phyloP scores from a whole-genome alignment of 768 basidiomycete species.

The Pisolithus microcarpus region DNA sequence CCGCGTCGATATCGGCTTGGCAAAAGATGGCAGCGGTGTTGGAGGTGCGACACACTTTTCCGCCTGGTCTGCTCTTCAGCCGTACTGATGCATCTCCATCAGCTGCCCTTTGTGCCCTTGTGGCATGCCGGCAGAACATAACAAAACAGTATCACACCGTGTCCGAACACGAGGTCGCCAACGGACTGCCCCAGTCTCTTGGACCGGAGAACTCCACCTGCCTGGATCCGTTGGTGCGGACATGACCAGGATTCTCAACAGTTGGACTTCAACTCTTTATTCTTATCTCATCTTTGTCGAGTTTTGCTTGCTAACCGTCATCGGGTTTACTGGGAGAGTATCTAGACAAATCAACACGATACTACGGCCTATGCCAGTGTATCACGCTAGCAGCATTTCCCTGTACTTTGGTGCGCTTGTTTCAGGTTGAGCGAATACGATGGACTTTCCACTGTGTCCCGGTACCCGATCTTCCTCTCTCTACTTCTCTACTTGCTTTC shows the following conservation, averaged over 20 bases:
- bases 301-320: no score
- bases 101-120: slow-evolving; percentile 84
- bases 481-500: no score
- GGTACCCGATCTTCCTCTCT: no score
- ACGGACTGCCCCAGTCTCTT: slow-evolving; percentile 8
- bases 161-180: slow-evolving; percentile 4
- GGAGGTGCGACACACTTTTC: slow-evolving; percentile 60
- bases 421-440: no score
- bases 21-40: slow-evolving; percentile 96
- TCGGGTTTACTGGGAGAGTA: no score
- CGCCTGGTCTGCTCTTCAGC: not conserved
- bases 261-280: no score
- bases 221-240: slow-evolving; percentile 16
- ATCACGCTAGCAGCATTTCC: no score
- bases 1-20: slow-evolving; percentile 79
- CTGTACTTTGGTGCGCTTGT: no score
- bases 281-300: no score
- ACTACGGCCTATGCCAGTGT: no score
- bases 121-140: slow-evolving; percentile 21
- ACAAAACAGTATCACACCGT: slow-evolving; percentile 8
- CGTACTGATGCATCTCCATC: not conserved
- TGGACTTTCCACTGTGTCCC: no score
- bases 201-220: slow-evolving; percentile 9
- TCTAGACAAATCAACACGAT: no score
- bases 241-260: not conserved